Evolutionary conservation across 306 rosid genomes (phyloP), one percentile per base, ranked within the genome.

Genomic region (Gastrolobium bilobum): DNA sequence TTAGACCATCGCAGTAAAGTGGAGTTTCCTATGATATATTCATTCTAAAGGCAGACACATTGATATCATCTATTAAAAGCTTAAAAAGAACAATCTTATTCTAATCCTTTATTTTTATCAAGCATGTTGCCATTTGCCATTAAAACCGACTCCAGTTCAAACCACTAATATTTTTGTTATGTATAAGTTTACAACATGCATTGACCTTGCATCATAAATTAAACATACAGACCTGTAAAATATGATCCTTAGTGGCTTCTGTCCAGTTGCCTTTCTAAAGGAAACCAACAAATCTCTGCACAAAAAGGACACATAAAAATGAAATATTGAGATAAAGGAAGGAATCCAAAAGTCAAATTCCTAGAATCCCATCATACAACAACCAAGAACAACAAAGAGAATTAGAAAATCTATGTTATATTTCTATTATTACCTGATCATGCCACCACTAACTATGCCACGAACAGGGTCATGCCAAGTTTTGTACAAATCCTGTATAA

Each of bases 401-500:
- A 48, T n/a, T 31, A 60, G 37, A 39, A 50, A 33, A 34, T n/a
- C 14, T 39, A 50, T 11, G 10, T 35, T 47, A 44, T 26, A 30
- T 66, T 35, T 7, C 31, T 56, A 30, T 46, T 81, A 60, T 48
- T 86, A 94, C 99, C 90, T 81, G 46, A 94, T 88, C 97, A 94
- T 94, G 82, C 99, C 99, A 73, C 99, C 99, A 59, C 95, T 78
- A 8, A 88, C 85, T 63, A 90, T 50, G 5, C 99, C 99, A 74
- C 90, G 88, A 0, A 75, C 89, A 73, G 99, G 98, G 74, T 94
- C 99, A 35, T 94, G 99, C 99, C 99, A 94, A 44, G 90, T 88
- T 81, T 94, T 89, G 81, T 76, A 94, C 71, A 94, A 86, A 73
- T 94, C 99, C 80, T 94, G 96, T 75, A 94, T 94, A 46, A 94